Percentiles rank a stretch among this genome's conserved stretches.
Evolutionary conservation across 1,284 basidiomycete species (phyloP).

Genomic region (Phaffia rhodozyma): DNA sequence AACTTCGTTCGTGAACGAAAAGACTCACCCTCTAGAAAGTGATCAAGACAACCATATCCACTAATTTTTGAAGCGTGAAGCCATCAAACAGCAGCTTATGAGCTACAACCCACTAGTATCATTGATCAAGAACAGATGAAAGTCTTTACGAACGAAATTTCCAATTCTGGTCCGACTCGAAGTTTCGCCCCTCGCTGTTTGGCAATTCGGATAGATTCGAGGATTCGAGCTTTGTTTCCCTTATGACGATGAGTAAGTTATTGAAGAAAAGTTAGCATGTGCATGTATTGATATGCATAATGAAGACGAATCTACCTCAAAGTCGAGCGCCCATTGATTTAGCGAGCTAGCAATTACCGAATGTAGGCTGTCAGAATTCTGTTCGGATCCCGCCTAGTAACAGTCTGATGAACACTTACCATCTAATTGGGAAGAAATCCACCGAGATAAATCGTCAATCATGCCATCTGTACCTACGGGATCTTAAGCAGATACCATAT

Average conservation of each 20-base stretch:
- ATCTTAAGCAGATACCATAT: too few species aligned
- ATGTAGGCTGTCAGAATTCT: background rate
- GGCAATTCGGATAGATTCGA: slow-evolving; percentile 75
- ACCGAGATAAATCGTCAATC: too few species aligned
- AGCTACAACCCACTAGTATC: background rate
- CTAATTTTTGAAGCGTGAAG: slow-evolving; percentile 35
- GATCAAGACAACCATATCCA: slow-evolving; percentile 89
- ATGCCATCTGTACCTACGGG: too few species aligned
- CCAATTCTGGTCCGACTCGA: slow-evolving; percentile 96
- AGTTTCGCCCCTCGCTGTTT: slow-evolving; percentile 80
- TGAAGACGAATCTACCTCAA: slow-evolving; percentile 46
- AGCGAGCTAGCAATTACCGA: slow-evolving; percentile 50
- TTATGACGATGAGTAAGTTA: slow-evolving; percentile 27
- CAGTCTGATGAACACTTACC: background rate
- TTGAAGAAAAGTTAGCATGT: background rate
- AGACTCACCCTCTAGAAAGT: slow-evolving; percentile 44
- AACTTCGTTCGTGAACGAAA: background rate
- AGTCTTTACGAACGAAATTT: slow-evolving; percentile 62
- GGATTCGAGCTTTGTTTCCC: slow-evolving; percentile 85
- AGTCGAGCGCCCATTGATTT: slow-evolving; percentile 94
- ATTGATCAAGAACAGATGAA: background rate
- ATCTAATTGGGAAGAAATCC: background rate
- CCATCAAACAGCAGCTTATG: slow-evolving; percentile 1
- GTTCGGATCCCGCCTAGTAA: background rate
- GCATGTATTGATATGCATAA: background rate